Percentiles rank a stretch among this genome's conserved stretches.
Evolutionary conservation across 2,329 filamentous ascomycete species (phyloP).

Genomic region (Colletotrichum magnum): DNA sequence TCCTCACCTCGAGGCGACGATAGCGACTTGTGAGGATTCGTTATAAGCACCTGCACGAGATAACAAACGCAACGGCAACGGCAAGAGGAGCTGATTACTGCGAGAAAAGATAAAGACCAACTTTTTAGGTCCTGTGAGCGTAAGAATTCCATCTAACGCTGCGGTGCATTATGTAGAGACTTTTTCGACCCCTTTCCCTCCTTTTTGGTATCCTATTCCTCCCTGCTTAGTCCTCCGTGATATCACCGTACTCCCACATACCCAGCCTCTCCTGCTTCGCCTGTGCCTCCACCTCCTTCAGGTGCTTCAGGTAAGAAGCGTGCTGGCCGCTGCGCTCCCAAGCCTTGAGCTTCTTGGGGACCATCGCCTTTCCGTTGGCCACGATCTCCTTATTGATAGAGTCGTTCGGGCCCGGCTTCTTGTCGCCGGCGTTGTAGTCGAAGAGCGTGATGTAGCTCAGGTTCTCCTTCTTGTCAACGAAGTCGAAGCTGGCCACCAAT

Average conservation of each 20-base stretch:
- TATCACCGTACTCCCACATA: slow-evolving; percentile 99
- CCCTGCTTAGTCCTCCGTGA: slow-evolving; percentile 82
- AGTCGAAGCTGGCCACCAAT: slow-evolving; percentile 93
- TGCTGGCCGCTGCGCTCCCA: slow-evolving; percentile 86
- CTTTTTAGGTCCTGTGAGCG: slow-evolving; percentile 2
- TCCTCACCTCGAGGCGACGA: neutral
- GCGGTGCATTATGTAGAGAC: slow-evolving; percentile 29
- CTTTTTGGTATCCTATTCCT: slow-evolving; percentile 6
- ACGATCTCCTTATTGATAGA: slow-evolving; percentile 93
- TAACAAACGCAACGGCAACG: neutral
- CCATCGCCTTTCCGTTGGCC: slow-evolving; percentile 87
- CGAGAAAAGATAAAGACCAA: slow-evolving; percentile 10
- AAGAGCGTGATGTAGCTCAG: slow-evolving; percentile 90
- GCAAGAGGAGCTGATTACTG: too few species aligned
- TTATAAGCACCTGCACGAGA: neutral
- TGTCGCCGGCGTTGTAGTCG: slow-evolving; percentile 76
- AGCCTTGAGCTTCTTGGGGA: slow-evolving; percentile 89
- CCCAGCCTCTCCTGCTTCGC: slow-evolving; percentile 86
- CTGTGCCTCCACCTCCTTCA: slow-evolving; percentile 80
- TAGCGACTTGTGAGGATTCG: neutral
- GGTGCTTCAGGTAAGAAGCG: slow-evolving; percentile 77
- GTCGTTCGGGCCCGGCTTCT: slow-evolving; percentile 72
- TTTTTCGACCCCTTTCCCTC: slow-evolving; percentile 17
- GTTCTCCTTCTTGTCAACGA: slow-evolving; percentile 82
- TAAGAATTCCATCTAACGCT: slow-evolving; percentile 35